Evolutionary conservation across 2,329 filamentous ascomycete genomes (phyloP), one percentile per base, ranked within the genome.

Genomic region (Trichocomaceae sp.): DNA sequence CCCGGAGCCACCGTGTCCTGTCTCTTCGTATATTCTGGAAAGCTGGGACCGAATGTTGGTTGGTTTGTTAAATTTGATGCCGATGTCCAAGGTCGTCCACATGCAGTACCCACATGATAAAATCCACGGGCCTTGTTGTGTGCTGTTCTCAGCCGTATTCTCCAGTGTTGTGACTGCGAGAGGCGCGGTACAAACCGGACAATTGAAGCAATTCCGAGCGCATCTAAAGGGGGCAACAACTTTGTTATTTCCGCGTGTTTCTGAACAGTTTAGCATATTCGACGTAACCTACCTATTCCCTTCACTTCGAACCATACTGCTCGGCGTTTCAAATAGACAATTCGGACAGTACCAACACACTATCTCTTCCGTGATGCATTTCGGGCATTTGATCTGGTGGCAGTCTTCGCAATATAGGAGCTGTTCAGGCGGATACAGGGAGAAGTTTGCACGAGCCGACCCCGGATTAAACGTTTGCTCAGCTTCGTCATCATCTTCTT

Each of bases 321-420:
- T 95, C 5, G 92, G 90, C 31, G 96, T 92, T 72, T 99, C 93
- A 66, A 99, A 97, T 55, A 99, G 75, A 69, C 93, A 99, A 69
- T 84, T 92, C 5, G 93, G 93, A 66, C 93, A 99, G 72, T 89
- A 99, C 79, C 90, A 96, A 52, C 89, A 93, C 47, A 95, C 85
- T 54, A 96, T 90, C 74, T 99, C 93, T 68, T 99, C 93, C 47
- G 86, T 83, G 52, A 95, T 88, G 67, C 93, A 99, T 74, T 90
- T 81, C 5, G 90, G 88, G 69, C 93, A 99, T 62, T 93, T 87
- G 59, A 97, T 95, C 72, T 96, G 87, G 69, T 95, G 90, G 71
- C 93, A 99, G 69, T 97, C 93, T 68, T 96, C 92, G 76, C 93
- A 99, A 76, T 95, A 99, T 41, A 97, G 81, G 23, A 99, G 82